phyloP scores from a whole-genome alignment of 164 flowering plant genomes.

The Stephania japonica region DNA sequence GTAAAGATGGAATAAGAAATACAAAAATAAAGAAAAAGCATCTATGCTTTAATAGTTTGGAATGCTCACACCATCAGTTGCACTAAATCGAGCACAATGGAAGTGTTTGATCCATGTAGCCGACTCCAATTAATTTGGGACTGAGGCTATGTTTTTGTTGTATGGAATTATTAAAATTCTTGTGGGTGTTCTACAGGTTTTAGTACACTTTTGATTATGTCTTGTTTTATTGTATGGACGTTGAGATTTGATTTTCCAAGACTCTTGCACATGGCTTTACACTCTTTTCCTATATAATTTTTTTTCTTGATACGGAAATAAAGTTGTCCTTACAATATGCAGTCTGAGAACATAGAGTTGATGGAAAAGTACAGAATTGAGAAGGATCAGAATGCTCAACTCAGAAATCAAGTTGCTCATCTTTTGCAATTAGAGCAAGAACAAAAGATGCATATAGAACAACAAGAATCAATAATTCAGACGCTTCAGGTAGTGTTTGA shows the following conservation, averaged over 20 bases:
- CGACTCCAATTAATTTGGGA: too few relatives aligned
- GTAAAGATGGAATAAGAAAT: too few relatives aligned
- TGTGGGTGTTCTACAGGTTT: neutral
- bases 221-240: neutral
- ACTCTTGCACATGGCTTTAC: neutral
- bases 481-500: conserved; percentile 55
- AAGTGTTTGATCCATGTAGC: too few relatives aligned
- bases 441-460: conserved; percentile 65
- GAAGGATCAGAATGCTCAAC: conserved; percentile 87
- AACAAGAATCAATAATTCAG: conserved; percentile 64
- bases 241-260: neutral
- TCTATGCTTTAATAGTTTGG: too few relatives aligned
- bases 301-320: neutral
- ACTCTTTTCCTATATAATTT: neutral
- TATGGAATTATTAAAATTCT: neutral
- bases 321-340: conserved; percentile 19
- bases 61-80: too few relatives aligned
- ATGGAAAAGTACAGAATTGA: conserved; percentile 73
- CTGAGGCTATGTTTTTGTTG: too few relatives aligned
- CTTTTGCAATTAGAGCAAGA: conserved; percentile 80
- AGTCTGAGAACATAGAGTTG: conserved; percentile 74
- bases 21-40: too few relatives aligned
- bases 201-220: neutral
- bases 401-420: conserved; percentile 83
- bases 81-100: too few relatives aligned